These are phyloP conservation scores for Orbilia blumenaviensis DNA, from an alignment of 2,329 filamentous ascomycete species.

Conservation along the genomic window DNA sequence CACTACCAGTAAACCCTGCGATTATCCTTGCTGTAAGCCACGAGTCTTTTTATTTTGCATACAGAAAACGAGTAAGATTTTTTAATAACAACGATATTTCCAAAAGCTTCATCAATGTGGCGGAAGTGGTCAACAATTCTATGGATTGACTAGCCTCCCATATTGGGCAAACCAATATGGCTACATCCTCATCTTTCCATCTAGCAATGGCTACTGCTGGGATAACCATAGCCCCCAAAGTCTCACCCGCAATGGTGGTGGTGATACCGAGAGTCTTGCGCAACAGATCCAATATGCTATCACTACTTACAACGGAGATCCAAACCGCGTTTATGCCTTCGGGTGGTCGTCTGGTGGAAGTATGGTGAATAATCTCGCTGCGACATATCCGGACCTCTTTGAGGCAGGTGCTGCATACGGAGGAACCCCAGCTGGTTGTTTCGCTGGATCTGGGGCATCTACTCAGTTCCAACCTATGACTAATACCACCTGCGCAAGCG, in stretches of 20 bases:
- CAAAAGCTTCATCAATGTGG: constrained; percentile 54
- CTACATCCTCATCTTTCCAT: constrained; percentile 37
- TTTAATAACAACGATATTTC: neutral
- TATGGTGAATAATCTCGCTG: constrained; percentile 64
- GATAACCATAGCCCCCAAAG: constrained; percentile 45
- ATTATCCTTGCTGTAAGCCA: constrained; percentile 56
- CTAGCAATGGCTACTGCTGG: constrained; percentile 40
- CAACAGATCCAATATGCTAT: constrained; percentile 62
- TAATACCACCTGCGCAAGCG: constrained; percentile 26
- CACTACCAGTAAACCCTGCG: constrained; percentile 57
- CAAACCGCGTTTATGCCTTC: constrained; percentile 59
- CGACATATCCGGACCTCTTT: constrained; percentile 66
- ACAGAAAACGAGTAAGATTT: neutral
- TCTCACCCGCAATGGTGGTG: constrained; percentile 60
- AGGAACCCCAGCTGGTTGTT: constrained; percentile 64
- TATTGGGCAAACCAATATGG: constrained; percentile 41
- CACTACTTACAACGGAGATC: constrained; percentile 59
- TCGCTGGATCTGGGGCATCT: constrained; percentile 20
- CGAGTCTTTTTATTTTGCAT: neutral
- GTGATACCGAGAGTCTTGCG: constrained; percentile 61
- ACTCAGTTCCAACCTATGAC: neutral
- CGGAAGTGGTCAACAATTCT: constrained; percentile 48
- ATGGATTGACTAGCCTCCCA: constrained; percentile 48
- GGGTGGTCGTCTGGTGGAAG: constrained; percentile 60
- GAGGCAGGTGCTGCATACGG: constrained; percentile 63